These are phyloP conservation scores for Fusarium concolor DNA, from an alignment of 2,329 filamentous ascomycete genomes.

Conservation along the genomic window DNA sequence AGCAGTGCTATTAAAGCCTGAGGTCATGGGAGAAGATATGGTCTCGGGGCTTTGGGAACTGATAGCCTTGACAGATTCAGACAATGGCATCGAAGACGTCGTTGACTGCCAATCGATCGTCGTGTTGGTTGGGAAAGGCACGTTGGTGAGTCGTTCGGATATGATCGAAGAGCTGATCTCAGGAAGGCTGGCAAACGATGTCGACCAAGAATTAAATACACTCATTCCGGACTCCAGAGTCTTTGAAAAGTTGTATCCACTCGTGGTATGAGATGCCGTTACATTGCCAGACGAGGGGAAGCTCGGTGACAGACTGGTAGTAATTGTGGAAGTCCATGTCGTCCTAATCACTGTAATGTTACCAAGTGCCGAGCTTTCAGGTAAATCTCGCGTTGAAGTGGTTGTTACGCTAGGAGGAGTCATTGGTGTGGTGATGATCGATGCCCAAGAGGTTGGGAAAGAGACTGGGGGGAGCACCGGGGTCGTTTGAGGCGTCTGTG, in stretches of 20 bases:
- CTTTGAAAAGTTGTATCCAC: constrained; percentile 25
- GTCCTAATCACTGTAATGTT: constrained; percentile 16
- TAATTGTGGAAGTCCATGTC: constrained; percentile 31
- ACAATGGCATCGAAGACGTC: neutral
- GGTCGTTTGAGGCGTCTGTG: neutral
- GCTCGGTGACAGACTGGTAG: constrained; percentile 13
- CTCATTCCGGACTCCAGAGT: neutral
- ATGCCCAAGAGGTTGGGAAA: constrained; percentile 14
- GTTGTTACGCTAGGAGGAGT: constrained; percentile 14
- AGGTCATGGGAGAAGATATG: constrained; percentile 2
- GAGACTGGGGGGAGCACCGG: constrained; percentile 2
- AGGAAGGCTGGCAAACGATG: constrained; percentile 7
- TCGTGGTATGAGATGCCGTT: constrained; percentile 22
- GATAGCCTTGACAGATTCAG: neutral
- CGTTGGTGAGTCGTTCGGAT: constrained; percentile 15
- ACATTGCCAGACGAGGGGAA: constrained; percentile 8
- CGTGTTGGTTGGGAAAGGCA: constrained; percentile 32
- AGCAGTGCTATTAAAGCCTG: constrained; percentile 20
- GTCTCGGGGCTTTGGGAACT: neutral
- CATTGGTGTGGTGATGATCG: constrained; percentile 24
- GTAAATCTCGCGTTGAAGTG: neutral
- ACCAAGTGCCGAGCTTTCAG: neutral
- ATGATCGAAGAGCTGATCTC: constrained; percentile 21
- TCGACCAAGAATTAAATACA: constrained; percentile 3
- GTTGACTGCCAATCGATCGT: constrained; percentile 22